Evolutionary conservation across 2,329 filamentous ascomycete genomes (phyloP).

Genomic region (Phyllosticta citrichinensis): DNA sequence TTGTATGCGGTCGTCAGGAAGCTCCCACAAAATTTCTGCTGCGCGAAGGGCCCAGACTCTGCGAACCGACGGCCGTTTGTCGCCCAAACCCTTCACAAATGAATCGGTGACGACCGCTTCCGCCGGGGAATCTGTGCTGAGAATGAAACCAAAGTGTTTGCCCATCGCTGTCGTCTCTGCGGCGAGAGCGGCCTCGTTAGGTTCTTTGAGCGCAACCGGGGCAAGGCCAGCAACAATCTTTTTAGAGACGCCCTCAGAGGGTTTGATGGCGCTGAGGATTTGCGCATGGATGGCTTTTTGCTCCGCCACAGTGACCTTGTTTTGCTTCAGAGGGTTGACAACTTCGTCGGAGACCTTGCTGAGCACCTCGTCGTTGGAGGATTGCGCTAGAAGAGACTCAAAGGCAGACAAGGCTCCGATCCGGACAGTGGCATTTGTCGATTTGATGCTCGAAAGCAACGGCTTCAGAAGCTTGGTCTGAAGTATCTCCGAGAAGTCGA

Average conservation of each 20-base stretch:
- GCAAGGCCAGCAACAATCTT: constrained; percentile 60
- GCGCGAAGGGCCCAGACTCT: constrained; percentile 71
- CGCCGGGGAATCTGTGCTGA: constrained; percentile 51
- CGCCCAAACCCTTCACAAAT: constrained; percentile 69
- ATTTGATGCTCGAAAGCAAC: constrained; percentile 82
- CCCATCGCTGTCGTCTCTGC: constrained; percentile 66
- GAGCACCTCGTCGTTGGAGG: constrained; percentile 48
- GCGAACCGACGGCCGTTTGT: constrained; percentile 71
- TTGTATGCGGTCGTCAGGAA: constrained; percentile 39
- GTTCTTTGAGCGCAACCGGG: constrained; percentile 66
- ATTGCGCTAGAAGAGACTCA: constrained; percentile 54
- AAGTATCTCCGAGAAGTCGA: constrained; percentile 71
- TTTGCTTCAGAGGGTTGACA: constrained; percentile 64
- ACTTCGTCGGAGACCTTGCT: constrained; percentile 69
- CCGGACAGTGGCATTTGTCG: constrained; percentile 70
- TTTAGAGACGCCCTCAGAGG: constrained; percentile 51
- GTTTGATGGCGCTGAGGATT: constrained; percentile 58
- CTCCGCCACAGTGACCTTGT: constrained; percentile 76
- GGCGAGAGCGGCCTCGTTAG: constrained; percentile 72
- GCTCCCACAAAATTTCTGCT: constrained; percentile 58
- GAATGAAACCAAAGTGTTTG: constrained; percentile 51
- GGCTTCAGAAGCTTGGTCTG: constrained; percentile 70
- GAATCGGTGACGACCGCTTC: constrained; percentile 59
- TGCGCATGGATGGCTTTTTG: constrained; percentile 76
- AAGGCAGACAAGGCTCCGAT: constrained; percentile 69